Evolutionary conservation across 2,329 filamentous ascomycete species (phyloP).

Genomic region (Xylariaceae sp.): DNA sequence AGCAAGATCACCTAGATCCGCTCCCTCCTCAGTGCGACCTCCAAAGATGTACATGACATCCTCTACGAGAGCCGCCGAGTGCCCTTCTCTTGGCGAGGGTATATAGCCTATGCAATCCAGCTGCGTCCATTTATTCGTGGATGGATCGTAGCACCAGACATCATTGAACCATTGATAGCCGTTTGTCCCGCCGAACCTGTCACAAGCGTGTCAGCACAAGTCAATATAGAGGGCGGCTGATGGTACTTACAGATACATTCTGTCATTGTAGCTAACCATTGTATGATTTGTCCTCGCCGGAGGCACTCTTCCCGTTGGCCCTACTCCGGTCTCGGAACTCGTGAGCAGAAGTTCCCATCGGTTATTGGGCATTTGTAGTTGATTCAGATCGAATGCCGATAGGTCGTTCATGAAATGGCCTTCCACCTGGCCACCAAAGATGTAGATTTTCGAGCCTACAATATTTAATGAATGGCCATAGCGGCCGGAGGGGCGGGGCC

Average conservation of each 20-base stretch:
- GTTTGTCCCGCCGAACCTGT: slow-evolving; percentile 93
- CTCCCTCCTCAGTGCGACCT: slow-evolving; percentile 87
- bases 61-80: slow-evolving; percentile 86
- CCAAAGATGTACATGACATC: slow-evolving; percentile 99
- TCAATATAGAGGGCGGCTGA: not conserved
- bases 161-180: slow-evolving; percentile 98
- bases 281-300: slow-evolving; percentile 93
- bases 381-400: slow-evolving; percentile 91
- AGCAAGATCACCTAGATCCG: slow-evolving; percentile 86
- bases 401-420: slow-evolving; percentile 98
- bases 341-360: slow-evolving; percentile 90
- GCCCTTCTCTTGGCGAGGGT: slow-evolving; percentile 85
- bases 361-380: slow-evolving; percentile 83
- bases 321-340: slow-evolving; percentile 60
- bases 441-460: slow-evolving; percentile 90
- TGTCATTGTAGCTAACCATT: slow-evolving; percentile 86
- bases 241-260: slow-evolving; percentile 77
- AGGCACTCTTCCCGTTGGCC: slow-evolving; percentile 62
- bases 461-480: slow-evolving; percentile 98
- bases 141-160: slow-evolving; percentile 92
- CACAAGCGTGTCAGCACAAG: not conserved
- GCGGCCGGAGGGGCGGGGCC: slow-evolving; percentile 77
- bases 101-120: slow-evolving; percentile 98
- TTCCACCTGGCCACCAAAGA: slow-evolving; percentile 96
- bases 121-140: slow-evolving; percentile 75